Base-by-base conservation (phyloP, 768 basidiomycete species). In the Gloeostereum incarnatum region DNA sequence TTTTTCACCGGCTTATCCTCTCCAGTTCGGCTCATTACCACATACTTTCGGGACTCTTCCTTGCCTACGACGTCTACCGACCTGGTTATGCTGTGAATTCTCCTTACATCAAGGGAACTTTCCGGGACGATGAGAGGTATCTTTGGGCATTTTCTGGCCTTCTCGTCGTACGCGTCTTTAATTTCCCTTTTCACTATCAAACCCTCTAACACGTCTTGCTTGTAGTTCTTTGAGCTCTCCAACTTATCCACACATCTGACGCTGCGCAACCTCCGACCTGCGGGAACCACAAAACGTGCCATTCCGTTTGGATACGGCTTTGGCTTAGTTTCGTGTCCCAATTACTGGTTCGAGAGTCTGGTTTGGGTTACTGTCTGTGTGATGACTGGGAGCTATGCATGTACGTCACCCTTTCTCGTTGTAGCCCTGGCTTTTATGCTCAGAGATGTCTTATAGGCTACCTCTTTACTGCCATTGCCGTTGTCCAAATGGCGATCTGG, bases 231-330 rank as follows among this genome's bases (percentile, higher is more conserved):
- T 27, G 77, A 98, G 58, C 53, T 89, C 11, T 91, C 87, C 14
- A 99, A 99, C 62, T 57, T 93, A 20, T 60, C 69, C 41, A 80
- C 83, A 4, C 96, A 99, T 54, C 50, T 92, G 41, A 88, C 75
- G 10, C 71, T 97, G 14, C 82, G 90, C 35, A 66, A 71, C 27
- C 76, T 99, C 31, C 86, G 96, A 16, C 90, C 94, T 0, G 63
- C 72, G 17, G 89, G 87, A 11, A 73, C 81, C 5, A 79, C 75
- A 42, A 74, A 69, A 39, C 82, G 94, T 34, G 81, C 72, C n/a
- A 82, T 96, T 48, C 96, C 96, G 0, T 61, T 67, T n/a, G 94
- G 96, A 18, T 94, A 91, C 47, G 93, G 92, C 5, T 99, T 97
- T 63, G 66, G 77, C 38, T 60, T 75, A n/a, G 72, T 93, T 27